These are phyloP conservation scores for Chrysochromulina tobinii DNA, from an alignment of 78 protist genomes.

Conservation along the genomic window DNA sequence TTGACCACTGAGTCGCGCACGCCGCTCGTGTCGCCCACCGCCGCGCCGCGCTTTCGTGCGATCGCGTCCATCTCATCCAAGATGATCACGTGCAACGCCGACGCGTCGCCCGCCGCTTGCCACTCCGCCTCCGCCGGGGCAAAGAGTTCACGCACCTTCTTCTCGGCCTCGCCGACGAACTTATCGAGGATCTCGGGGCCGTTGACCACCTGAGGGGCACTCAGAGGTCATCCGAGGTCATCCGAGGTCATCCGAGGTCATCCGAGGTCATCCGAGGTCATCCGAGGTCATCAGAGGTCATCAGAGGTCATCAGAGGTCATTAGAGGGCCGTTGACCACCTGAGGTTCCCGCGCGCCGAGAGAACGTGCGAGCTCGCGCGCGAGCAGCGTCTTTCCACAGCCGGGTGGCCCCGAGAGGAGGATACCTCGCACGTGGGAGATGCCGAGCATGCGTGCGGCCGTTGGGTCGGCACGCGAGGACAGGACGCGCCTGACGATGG, in stretches of 20 bases:
- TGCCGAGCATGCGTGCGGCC: conserved; percentile 1
- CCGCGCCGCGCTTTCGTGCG: conserved; percentile 43
- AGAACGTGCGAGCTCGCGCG: conserved; percentile 36
- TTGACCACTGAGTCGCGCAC: conserved; percentile 48
- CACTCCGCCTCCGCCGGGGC: conserved; percentile 53
- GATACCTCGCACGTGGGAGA: conserved; percentile 1
- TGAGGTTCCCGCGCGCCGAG: conserved; percentile 41
- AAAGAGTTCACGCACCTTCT: conserved; percentile 53
- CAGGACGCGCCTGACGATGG: conserved; percentile 35
- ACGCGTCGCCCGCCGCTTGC: conserved; percentile 49
- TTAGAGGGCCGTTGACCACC: neutral
- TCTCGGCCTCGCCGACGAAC: conserved; percentile 57
- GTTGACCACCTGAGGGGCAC: neutral
- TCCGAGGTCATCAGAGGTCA: too few relatives aligned
- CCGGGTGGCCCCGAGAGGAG: conserved; percentile 58
- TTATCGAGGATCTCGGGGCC: conserved; percentile 59
- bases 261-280: too few relatives aligned
- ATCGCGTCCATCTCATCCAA: conserved; percentile 72
- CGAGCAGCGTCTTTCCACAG: conserved; percentile 62
- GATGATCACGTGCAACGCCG: conserved; percentile 59
- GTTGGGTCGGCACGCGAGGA: conserved; percentile 10
- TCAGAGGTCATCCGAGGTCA: too few relatives aligned
- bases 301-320: too few relatives aligned
- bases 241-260: too few relatives aligned
- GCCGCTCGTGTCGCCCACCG: neutral